Conservation (phyloP, 169 alveolate genomes). For the Plasmodium ovale region DNA sequence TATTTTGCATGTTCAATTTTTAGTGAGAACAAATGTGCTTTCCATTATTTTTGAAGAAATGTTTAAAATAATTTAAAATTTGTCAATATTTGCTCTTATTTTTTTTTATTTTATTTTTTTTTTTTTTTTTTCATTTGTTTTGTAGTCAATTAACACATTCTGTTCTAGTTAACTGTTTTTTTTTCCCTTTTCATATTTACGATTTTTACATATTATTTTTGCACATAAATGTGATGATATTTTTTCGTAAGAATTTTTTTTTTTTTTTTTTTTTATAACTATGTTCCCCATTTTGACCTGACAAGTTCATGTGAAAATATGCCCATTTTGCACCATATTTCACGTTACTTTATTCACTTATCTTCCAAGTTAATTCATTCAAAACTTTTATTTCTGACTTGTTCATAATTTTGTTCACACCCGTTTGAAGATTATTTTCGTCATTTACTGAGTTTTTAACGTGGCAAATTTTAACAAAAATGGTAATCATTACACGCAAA, state of each 20-base stretch:
- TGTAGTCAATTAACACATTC: constrained; percentile 3
- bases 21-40: too few relatives aligned
- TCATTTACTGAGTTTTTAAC: too few relatives aligned
- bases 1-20: too few relatives aligned
- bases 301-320: too few relatives aligned
- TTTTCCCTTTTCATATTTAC: neutral
- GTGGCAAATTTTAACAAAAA: too few relatives aligned
- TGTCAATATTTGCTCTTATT: too few relatives aligned
- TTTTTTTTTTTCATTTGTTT: neutral
- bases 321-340: neutral
- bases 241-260: neutral
- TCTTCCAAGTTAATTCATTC: too few relatives aligned
- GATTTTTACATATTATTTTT: neutral
- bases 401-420: neutral
- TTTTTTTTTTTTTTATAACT: neutral
- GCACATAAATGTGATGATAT: too few relatives aligned
- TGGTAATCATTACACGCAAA: too few relatives aligned
- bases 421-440: neutral
- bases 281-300: neutral
- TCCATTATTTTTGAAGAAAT: neutral
- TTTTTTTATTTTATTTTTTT: too few relatives aligned
- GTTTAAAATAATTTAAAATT: neutral
- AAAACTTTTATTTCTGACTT: neutral
- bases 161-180: constrained; percentile 1
- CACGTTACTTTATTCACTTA: neutral